A percentile compares a stretch with the other conserved stretches of the same genome.
Evolutionary conservation across 306 rosid species (phyloP).

Genomic region (Crotalaria pallida): DNA sequence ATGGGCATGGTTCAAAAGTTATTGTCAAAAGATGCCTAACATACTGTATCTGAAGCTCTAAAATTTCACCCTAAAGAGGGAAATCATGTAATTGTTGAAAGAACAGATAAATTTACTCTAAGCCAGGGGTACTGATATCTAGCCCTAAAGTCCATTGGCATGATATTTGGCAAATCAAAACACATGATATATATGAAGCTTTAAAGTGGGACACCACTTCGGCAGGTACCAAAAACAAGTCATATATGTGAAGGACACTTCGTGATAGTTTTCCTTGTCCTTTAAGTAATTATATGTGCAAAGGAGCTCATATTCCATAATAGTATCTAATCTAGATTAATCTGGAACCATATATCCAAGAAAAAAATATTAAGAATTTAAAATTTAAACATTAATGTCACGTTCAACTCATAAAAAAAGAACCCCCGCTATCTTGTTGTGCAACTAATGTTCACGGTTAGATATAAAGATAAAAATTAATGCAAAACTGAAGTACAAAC

Average conservation of each 20-base stretch:
- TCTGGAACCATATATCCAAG: conserved; percentile 15
- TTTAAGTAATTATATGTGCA: background rate
- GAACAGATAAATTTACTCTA: no score
- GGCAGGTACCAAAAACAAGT: background rate
- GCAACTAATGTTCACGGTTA: background rate
- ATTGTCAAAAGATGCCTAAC: background rate
- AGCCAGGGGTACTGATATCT: no score
- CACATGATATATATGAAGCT: background rate
- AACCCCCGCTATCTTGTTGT: background rate
- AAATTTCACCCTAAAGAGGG: background rate
- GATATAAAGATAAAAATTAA: background rate
- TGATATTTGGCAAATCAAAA: background rate
- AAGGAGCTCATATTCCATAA: background rate
- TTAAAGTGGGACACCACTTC: background rate
- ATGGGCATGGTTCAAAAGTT: background rate
- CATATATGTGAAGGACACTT: background rate
- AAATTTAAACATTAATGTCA: background rate
- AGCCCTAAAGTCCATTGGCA: background rate
- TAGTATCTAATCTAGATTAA: background rate
- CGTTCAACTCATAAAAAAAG: no score
- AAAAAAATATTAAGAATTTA: background rate
- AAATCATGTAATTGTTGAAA: background rate
- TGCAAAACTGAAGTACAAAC: background rate
- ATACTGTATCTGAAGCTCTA: background rate
- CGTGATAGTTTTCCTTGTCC: background rate